Percentiles rank a stretch among this genome's conserved stretches.
Conservation (phyloP, 371 early-diverging fungal species). For the Entomophthora muscae region DNA sequence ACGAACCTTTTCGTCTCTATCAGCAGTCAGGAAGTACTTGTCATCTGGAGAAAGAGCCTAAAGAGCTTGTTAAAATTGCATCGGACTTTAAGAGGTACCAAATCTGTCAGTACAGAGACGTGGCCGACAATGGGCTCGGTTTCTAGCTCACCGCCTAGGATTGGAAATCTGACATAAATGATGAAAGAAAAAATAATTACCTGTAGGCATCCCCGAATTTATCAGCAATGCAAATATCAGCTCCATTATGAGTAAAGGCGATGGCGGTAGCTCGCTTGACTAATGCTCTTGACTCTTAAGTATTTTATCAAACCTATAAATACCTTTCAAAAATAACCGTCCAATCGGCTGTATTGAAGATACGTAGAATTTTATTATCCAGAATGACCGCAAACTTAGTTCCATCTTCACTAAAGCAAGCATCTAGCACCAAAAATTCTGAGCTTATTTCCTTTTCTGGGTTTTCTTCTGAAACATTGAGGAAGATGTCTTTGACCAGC, state of each 20-base stretch:
- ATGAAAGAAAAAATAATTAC: constrained; percentile 19
- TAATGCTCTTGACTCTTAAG: constrained; percentile 18
- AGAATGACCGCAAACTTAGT: background rate
- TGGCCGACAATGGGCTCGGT: constrained; percentile 67
- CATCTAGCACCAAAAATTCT: background rate
- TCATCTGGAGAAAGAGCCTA: constrained; percentile 31
- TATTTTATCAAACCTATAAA: background rate
- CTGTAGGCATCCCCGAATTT: constrained; percentile 90
- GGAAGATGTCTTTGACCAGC: background rate
- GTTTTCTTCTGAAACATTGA: background rate
- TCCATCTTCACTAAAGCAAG: background rate
- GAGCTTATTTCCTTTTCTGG: background rate
- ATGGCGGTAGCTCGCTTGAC: constrained; percentile 52
- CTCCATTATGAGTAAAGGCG: constrained; percentile 34
- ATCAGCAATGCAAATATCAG: constrained; percentile 59
- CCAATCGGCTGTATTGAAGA: background rate
- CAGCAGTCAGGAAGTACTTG: constrained; percentile 64
- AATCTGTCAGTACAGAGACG: constrained; percentile 81
- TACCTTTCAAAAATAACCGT: background rate
- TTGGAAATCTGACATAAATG: too few species aligned
- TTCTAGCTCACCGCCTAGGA: too few species aligned
- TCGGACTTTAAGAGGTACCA: constrained; percentile 24
- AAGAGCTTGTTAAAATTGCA: background rate
- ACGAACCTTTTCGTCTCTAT: constrained; percentile 93
- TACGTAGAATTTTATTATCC: background rate